phyloP scores from a whole-genome alignment of 139 green algal genomes.

The Chlamydomonas sp. region DNA sequence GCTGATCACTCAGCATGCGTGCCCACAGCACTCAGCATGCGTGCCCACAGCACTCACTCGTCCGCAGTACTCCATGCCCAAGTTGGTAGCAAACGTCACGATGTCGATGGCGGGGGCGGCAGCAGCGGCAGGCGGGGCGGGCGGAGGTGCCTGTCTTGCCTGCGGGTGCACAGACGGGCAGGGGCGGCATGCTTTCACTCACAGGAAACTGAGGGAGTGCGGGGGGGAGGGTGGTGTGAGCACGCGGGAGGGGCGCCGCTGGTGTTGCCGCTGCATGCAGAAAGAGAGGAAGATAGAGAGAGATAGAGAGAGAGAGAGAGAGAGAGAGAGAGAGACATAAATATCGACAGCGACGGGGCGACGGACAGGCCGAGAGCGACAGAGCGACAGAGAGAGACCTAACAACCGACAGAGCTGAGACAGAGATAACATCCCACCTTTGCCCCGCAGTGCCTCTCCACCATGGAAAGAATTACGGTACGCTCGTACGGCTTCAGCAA shows the following conservation, averaged over 20 bases:
- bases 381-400: too few species aligned
- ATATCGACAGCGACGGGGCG: too few species aligned
- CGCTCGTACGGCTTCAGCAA: conserved; percentile 38
- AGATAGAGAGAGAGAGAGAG: too few species aligned
- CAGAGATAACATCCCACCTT: conserved; percentile 29
- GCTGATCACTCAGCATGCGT: neutral
- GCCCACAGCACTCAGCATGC: neutral
- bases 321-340: too few species aligned
- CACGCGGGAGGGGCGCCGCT: neutral
- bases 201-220: neutral
- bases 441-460: conserved; percentile 22
- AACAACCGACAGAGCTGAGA: too few species aligned
- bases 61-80: conserved; percentile 31
- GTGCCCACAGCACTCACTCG: conserved; percentile 10
- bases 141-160: neutral
- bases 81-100: conserved; percentile 14
- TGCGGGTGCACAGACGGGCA: too few species aligned
- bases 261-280: neutral
- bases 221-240: neutral
- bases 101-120: conserved; percentile 1
- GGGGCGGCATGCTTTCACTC: too few species aligned
- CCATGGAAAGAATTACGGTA: conserved; percentile 20
- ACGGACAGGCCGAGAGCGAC: too few species aligned
- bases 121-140: conserved; percentile 7
- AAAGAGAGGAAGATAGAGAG: neutral